Evolutionary conservation across 768 basidiomycete genomes (phyloP).

Genomic region (Amanita pallidorosea): DNA sequence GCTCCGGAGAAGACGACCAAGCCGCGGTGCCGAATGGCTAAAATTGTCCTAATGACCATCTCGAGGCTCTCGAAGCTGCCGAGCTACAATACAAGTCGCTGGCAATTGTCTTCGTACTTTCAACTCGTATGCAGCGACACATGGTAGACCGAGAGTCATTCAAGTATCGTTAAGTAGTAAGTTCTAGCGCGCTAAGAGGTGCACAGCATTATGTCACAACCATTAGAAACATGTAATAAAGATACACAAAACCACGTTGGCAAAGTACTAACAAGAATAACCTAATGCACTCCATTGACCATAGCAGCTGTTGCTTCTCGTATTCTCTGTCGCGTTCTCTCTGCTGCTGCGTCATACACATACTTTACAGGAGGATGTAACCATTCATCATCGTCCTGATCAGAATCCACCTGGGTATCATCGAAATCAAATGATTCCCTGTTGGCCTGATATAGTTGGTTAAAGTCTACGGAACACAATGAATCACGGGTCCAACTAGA

Average conservation of each 20-base stretch:
- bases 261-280: too few species aligned
- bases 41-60: too few species aligned
- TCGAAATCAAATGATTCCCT: slow-evolving; percentile 13
- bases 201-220: not conserved
- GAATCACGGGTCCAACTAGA: slow-evolving; percentile 18
- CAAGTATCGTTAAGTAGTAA: too few species aligned
- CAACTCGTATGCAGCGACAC: too few species aligned
- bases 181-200: too few species aligned
- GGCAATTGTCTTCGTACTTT: too few species aligned
- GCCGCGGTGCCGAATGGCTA: too few species aligned
- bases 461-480: slow-evolving; percentile 50
- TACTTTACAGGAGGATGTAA: slow-evolving; percentile 49
- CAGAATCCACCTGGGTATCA: slow-evolving; percentile 33
- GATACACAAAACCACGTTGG: too few species aligned
- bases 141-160: too few species aligned
- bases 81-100: too few species aligned
- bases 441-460: not conserved
- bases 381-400: slow-evolving; percentile 35
- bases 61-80: too few species aligned
- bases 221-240: not conserved
- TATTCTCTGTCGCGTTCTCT: slow-evolving; percentile 56
- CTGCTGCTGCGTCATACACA: slow-evolving; percentile 91
- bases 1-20: too few species aligned
- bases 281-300: slow-evolving; percentile 29
- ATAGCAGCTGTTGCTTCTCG: slow-evolving; percentile 24